Evolutionary conservation across 345 rosid species (phyloP).

Genomic region (Eucalyptus urophylla): DNA sequence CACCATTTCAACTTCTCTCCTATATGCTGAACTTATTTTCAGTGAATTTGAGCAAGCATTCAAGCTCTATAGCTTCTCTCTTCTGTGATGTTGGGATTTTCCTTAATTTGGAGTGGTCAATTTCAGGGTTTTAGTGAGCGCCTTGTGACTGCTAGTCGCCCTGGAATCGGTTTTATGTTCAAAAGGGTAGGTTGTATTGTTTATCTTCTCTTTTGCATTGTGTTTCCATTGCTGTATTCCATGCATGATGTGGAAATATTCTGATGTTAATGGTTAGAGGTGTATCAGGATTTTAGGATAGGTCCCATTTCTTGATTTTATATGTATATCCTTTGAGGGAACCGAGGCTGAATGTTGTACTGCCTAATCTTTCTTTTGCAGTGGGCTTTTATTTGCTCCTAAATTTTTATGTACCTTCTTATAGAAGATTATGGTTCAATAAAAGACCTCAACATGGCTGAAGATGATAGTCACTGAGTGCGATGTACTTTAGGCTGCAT

Average conservation of each 20-base stretch:
- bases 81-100: not conserved
- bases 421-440: not conserved
- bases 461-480: not conserved
- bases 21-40: not conserved
- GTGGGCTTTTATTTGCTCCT: not conserved
- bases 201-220: not conserved
- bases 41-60: not conserved
- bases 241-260: not conserved
- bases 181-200: conserved; percentile 55
- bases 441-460: not conserved
- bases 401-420: not conserved
- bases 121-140: conserved; percentile 92
- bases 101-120: not conserved
- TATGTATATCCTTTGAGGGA: not conserved
- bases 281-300: not conserved
- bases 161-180: conserved; percentile 84
- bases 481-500: not conserved
- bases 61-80: not conserved
- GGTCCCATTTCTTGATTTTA: not conserved
- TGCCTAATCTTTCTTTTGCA: not conserved
- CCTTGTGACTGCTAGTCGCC: conserved; percentile 80
- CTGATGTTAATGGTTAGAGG: not conserved
- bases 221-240: not conserved
- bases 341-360: not conserved
- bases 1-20: not conserved